A percentile compares a stretch with the other conserved stretches of the same genome.
These are phyloP conservation scores for Termitomyces sp. DNA, from an alignment of 768 basidiomycete species.

Conservation along the genomic window DNA sequence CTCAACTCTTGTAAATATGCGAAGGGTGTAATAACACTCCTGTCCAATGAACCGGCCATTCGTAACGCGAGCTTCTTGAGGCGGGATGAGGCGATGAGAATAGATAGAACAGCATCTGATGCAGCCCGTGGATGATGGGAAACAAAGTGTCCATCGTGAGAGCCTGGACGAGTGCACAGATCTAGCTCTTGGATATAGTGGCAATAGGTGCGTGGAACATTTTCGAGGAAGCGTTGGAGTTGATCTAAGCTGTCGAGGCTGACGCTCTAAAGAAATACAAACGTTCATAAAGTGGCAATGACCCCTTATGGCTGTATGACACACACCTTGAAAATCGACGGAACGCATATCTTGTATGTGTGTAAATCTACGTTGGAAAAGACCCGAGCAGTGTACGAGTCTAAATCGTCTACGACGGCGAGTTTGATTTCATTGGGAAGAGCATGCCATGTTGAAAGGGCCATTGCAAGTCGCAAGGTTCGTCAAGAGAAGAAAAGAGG, in stretches of 20 bases:
- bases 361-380: slow-evolving; percentile 49
- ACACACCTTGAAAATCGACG: slow-evolving; percentile 62
- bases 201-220: slow-evolving; percentile 55
- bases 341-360: slow-evolving; percentile 55
- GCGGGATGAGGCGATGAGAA: slow-evolving; percentile 50
- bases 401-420: slow-evolving; percentile 51
- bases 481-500: slow-evolving; percentile 1
- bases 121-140: slow-evolving; percentile 27
- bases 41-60: slow-evolving; percentile 49
- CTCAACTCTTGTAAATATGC: slow-evolving; percentile 40
- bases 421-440: slow-evolving; percentile 71
- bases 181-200: slow-evolving; percentile 54
- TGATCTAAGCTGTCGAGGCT: slow-evolving; percentile 45
- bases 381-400: slow-evolving; percentile 38
- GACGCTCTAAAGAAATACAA: slow-evolving; percentile 38
- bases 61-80: slow-evolving; percentile 47
- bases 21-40: slow-evolving; percentile 50
- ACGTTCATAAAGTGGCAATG: slow-evolving; percentile 16
- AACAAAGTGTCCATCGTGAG: slow-evolving; percentile 12
- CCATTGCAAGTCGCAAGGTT: slow-evolving; percentile 13
- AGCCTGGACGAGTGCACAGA: slow-evolving; percentile 35
- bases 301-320: not conserved
- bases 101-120: slow-evolving; percentile 47
- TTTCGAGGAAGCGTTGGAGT: slow-evolving; percentile 49
- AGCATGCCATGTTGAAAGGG: slow-evolving; percentile 42